Evolutionary conservation across 2,329 filamentous ascomycete genomes (phyloP).

Genomic region (Lachnellula cervina): DNA sequence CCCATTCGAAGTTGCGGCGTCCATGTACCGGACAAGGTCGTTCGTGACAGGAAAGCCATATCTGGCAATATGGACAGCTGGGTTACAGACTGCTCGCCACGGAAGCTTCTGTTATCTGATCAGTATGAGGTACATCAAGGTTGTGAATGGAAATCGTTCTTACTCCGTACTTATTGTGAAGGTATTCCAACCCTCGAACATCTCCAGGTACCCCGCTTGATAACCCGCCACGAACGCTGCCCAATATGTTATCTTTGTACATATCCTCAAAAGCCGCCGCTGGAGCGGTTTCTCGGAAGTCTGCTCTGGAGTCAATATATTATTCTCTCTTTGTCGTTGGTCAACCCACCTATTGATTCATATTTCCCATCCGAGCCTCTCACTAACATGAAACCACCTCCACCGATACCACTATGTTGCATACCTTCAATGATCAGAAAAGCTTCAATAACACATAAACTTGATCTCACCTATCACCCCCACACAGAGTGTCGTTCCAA

Average conservation of each 20-base stretch:
- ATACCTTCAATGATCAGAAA: conserved; percentile 43
- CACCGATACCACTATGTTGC: conserved; percentile 80
- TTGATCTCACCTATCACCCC: conserved; percentile 57
- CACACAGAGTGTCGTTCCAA: conserved; percentile 70
- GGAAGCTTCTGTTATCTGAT: conserved; percentile 44
- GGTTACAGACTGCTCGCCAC: conserved; percentile 68
- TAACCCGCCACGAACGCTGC: conserved; percentile 67
- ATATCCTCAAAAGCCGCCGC: conserved; percentile 78
- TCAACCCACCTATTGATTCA: conserved; percentile 56
- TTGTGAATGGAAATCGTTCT: conserved; percentile 12
- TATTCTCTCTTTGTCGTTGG: not conserved
- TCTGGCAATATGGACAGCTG: conserved; percentile 68
- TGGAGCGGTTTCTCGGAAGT: conserved; percentile 86
- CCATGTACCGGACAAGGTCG: conserved; percentile 73
- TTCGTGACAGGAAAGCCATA: conserved; percentile 67
- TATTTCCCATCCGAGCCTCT: conserved; percentile 68
- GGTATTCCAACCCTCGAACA: conserved; percentile 70
- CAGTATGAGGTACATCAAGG: not conserved
- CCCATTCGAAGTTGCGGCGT: conserved; percentile 38
- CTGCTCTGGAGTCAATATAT: conserved; percentile 32
- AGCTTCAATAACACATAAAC: not conserved
- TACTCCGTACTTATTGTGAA: conserved; percentile 68
- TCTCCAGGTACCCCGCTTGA: conserved; percentile 70
- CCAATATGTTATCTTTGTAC: conserved; percentile 66
- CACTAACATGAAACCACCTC: conserved; percentile 86